These are phyloP conservation scores for Cordyceps militaris DNA, from an alignment of 2,329 filamentous ascomycete genomes.

Conservation along the genomic window DNA sequence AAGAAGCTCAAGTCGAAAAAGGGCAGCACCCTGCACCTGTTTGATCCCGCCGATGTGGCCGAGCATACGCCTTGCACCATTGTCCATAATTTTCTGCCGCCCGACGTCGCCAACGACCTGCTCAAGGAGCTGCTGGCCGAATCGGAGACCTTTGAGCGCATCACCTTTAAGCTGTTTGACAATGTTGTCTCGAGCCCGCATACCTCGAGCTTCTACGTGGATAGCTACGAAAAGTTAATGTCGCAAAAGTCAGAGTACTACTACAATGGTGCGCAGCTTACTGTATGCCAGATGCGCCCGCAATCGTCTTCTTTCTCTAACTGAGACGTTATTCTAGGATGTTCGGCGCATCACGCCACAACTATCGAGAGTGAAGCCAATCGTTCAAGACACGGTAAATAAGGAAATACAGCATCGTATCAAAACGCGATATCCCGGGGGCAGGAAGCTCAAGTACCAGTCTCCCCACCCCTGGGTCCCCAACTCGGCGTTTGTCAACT, in stretches of 20 bases:
- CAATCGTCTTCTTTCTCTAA: not conserved
- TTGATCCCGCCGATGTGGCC: constrained; percentile 72
- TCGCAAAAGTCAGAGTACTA: constrained; percentile 72
- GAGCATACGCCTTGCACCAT: constrained; percentile 84
- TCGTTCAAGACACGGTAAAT: constrained; percentile 72
- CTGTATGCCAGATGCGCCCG: constrained; percentile 31
- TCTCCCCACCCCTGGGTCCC: constrained; percentile 67
- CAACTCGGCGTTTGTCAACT: constrained; percentile 92
- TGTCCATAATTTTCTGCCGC: constrained; percentile 80
- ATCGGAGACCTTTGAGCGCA: constrained; percentile 60
- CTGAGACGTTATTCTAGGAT: constrained; percentile 41
- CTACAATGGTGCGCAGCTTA: constrained; percentile 74
- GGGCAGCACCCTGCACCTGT: constrained; percentile 78
- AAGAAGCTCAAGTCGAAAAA: constrained; percentile 60
- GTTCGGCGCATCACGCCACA: constrained; percentile 70
- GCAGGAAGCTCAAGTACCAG: constrained; percentile 71
- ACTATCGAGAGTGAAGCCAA: constrained; percentile 60
- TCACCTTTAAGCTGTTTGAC: constrained; percentile 81
- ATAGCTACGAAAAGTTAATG: constrained; percentile 60
- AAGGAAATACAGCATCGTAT: constrained; percentile 67
- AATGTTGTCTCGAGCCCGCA: constrained; percentile 80
- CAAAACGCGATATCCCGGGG: constrained; percentile 55
- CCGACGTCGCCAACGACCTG: constrained; percentile 63
- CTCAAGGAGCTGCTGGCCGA: constrained; percentile 71
- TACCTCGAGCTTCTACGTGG: constrained; percentile 76